These are phyloP conservation scores for Ceraceosorus guamensis DNA, from an alignment of 1,284 basidiomycete genomes.

Conservation along the genomic window DNA sequence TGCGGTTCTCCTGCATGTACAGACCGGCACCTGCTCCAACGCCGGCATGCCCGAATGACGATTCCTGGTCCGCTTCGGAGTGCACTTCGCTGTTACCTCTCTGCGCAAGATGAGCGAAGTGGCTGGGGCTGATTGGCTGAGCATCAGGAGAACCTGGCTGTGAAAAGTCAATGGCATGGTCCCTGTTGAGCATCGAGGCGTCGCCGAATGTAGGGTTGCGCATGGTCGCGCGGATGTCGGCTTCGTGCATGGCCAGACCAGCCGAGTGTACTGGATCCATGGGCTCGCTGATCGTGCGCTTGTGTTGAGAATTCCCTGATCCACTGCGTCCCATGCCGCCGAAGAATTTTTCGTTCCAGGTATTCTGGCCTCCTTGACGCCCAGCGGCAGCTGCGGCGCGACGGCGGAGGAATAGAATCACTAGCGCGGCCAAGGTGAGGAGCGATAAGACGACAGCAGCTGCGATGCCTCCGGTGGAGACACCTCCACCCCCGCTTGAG, in stretches of 20 bases:
- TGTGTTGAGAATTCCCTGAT: not conserved
- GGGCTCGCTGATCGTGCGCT: not conserved
- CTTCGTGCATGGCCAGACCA: not conserved
- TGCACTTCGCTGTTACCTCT: not conserved
- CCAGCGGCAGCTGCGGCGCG: not conserved
- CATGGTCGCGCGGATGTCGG: not conserved
- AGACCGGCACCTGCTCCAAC: not conserved
- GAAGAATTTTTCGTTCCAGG: not conserved
- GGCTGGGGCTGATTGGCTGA: not conserved
- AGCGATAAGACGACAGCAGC: not conserved
- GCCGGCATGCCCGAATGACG: not conserved
- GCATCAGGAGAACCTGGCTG: not conserved
- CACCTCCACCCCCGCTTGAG: not conserved
- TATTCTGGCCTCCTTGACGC: not conserved
- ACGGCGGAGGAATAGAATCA: not conserved
- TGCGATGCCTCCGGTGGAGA: not conserved
- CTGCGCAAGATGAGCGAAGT: not conserved
- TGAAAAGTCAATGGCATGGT: not conserved
- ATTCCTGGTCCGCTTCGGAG: not conserved
- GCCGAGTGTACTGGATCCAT: not conserved
- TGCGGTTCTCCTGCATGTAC: not conserved
- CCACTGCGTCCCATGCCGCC: not conserved
- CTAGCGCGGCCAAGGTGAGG: not conserved
- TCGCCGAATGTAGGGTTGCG: not conserved
- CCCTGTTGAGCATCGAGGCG: not conserved